A percentile compares a stretch with the other conserved stretches of the same genome.
These are phyloP conservation scores for Balakata baccata DNA, from an alignment of 345 rosid species.

Conservation along the genomic window DNA sequence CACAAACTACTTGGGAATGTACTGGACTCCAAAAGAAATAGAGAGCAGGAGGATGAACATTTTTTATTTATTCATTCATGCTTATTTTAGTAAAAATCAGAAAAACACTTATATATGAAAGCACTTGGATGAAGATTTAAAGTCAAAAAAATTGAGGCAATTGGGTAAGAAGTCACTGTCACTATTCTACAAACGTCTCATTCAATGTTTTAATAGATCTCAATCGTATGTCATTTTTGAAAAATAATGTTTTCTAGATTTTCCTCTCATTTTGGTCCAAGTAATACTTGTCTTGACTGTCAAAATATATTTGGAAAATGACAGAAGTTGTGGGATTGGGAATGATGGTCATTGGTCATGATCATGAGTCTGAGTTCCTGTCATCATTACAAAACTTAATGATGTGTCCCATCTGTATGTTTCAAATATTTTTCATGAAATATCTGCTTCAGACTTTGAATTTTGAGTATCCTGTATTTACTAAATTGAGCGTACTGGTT, in stretches of 20 bases:
- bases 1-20: not conserved
- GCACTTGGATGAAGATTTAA: not conserved
- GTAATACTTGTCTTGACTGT: not conserved
- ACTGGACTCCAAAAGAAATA: not conserved
- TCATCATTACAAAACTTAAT: not conserved
- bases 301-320: too few relatives aligned
- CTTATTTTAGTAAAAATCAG: not conserved
- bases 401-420: not conserved
- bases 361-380: too few relatives aligned
- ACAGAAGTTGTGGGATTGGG: too few relatives aligned
- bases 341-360: too few relatives aligned
- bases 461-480: not conserved
- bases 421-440: not conserved
- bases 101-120: not conserved
- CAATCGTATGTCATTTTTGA: not conserved
- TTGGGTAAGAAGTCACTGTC: not conserved
- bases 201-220: not conserved
- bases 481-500: constrained; percentile 1
- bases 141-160: not conserved
- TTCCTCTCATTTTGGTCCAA: not conserved
- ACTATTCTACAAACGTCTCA: not conserved
- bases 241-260: not conserved
- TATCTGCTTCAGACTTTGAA: not conserved
- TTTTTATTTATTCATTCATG: not conserved
- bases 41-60: not conserved